Base-by-base conservation (phyloP, 768 basidiomycete species). In the Trametes meyenii region DNA sequence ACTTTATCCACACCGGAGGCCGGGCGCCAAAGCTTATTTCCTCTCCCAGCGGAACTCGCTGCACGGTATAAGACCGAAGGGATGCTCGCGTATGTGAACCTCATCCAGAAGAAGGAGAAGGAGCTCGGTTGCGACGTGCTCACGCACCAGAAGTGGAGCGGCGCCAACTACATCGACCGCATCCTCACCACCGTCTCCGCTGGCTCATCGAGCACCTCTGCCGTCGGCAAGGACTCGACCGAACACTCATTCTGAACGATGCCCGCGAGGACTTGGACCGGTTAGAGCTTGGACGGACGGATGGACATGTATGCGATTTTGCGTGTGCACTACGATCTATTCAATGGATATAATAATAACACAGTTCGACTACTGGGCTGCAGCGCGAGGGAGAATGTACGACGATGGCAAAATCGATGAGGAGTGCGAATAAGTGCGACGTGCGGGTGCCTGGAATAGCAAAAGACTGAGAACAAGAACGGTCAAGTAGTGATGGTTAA, bases 121-220 rank as follows among this genome's bases (percentile, higher is more conserved):
- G 92, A 89, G 67, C 84, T 94, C 52, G 90, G 90, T 36, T 90
- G 89, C 61, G 94, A 96, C 72, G 93, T 96, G 35, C 78, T 96
- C 49, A 96, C 91, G 2, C 94, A 96, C 74, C 94, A 96, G 77
- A 96, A 94, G 81, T 97, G 94, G 90, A 94, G 92, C 64, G 94
- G 94, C 38, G 94, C 94, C 23, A 90, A 89, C 70, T 96, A 96
- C 73, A 85, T 94, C 60, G 94, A 96, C 75, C 78, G 89, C 55
- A 94, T 96, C 64, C 76, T 96, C 53, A 85, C 85, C 42, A 90
- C 86, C 16, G 84, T 96, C 21, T 89, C 92, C 8, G 92, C 91
- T 11, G 94, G 94, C 58, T 94, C 92, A 11, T 93, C 93, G 33
- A 91, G 89, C 68, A 95, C 94, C 4, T 91, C 88, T 10, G 83